Conservation (phyloP, 768 basidiomycete genomes). For the Dioszegia hungarica region DNA sequence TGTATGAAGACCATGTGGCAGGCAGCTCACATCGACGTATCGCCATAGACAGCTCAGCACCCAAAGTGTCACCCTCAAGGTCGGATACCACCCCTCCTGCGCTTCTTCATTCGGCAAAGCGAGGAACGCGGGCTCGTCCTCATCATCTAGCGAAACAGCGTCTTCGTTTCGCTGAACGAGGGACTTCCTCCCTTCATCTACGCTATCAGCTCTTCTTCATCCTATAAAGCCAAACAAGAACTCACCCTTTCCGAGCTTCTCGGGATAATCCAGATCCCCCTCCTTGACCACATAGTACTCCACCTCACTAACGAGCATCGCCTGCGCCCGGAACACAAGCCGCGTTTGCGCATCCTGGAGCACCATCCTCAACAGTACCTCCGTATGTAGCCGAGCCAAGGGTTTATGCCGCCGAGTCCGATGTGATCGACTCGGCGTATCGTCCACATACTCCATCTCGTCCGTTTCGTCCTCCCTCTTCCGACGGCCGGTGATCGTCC, state of each 20-base stretch:
- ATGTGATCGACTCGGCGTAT: neutral
- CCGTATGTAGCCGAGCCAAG: slow-evolving; percentile 67
- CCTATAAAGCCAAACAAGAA: slow-evolving; percentile 7
- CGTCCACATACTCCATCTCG: neutral
- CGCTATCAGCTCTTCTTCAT: neutral
- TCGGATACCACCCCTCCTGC: slow-evolving; percentile 87
- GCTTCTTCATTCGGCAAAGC: slow-evolving; percentile 65
- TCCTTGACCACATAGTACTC: slow-evolving; percentile 68
- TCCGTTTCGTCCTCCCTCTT: neutral
- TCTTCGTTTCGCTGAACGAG: slow-evolving; percentile 4
- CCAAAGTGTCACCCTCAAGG: slow-evolving; percentile 81
- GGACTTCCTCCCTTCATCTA: slow-evolving; percentile 7
- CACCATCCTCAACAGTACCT: slow-evolving; percentile 76
- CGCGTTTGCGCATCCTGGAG: slow-evolving; percentile 94
- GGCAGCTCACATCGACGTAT: slow-evolving; percentile 71
- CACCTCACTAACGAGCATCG: slow-evolving; percentile 82
- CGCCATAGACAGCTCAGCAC: slow-evolving; percentile 82
- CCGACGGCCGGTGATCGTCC: neutral
- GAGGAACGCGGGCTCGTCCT: slow-evolving; percentile 55
- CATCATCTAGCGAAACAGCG: slow-evolving; percentile 52
- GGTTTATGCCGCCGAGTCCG: slow-evolving; percentile 20
- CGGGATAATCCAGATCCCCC: slow-evolving; percentile 82
- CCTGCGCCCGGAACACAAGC: slow-evolving; percentile 91
- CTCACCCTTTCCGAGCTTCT: slow-evolving; percentile 64
- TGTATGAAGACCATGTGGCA: too few species aligned